phyloP scores from a whole-genome alignment of 805 yeast genomes.

The Cyberlindnera misumaiensis region DNA sequence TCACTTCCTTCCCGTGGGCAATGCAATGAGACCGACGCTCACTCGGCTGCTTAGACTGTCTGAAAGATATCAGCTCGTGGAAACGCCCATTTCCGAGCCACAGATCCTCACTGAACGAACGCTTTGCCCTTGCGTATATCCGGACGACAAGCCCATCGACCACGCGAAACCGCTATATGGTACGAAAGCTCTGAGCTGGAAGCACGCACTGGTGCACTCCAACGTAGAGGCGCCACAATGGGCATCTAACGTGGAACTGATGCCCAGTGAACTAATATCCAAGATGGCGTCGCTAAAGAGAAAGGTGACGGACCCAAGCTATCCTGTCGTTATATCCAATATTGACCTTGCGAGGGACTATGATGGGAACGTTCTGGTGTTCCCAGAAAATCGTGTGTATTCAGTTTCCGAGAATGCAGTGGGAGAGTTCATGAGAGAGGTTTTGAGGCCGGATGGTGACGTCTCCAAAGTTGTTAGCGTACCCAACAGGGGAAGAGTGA shows the following conservation, averaged over 20 bases:
- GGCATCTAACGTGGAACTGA: constrained; percentile 41
- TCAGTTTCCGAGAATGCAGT: constrained; percentile 11
- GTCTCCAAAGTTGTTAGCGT: constrained; percentile 18
- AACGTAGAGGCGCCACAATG: constrained; percentile 32
- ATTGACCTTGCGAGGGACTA: constrained; percentile 24
- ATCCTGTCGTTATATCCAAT: constrained; percentile 47
- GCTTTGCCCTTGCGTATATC: constrained; percentile 41
- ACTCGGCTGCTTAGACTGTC: constrained; percentile 6
- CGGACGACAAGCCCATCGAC: constrained; percentile 36
- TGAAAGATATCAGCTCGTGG: constrained; percentile 15
- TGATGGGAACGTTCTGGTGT: constrained; percentile 32
- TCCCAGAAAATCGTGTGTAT: constrained; percentile 47
- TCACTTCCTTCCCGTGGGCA: no score
- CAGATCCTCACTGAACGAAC: constrained; percentile 27
- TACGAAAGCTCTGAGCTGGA: constrained; percentile 46
- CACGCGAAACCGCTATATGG: constrained; percentile 32
- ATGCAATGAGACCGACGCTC: constrained; percentile 11
- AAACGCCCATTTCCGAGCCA: constrained; percentile 13
- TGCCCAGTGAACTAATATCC: constrained; percentile 37
- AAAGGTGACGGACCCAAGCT: constrained; percentile 30
- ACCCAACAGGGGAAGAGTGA: constrained; percentile 17
- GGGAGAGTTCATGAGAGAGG: constrained; percentile 33
- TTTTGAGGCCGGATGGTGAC: constrained; percentile 31
- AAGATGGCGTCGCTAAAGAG: constrained; percentile 32
- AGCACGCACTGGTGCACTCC: constrained; percentile 48